Conservation (phyloP, 1,139 yeast genomes). For the Schizosaccharomyces versatilis region DNA sequence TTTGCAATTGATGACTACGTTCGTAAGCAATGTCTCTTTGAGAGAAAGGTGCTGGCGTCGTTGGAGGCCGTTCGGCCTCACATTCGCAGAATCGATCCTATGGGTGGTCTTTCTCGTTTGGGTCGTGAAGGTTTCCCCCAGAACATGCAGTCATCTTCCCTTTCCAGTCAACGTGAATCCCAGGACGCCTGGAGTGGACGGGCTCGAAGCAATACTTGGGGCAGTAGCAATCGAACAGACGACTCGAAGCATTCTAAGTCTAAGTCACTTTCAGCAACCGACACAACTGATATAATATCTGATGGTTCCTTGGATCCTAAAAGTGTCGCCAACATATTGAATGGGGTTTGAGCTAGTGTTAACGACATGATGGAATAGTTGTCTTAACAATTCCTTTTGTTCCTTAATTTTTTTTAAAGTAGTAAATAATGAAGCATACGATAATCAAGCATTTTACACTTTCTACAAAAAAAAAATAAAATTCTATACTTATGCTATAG, state of each 20-base stretch:
- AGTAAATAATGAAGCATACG: neutral
- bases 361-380: neutral
- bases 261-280: no score
- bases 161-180: neutral
- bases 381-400: neutral
- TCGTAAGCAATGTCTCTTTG: slow-evolving; percentile 59
- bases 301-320: neutral
- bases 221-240: no score
- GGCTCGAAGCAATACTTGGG: no score
- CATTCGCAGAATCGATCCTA: slow-evolving; percentile 51
- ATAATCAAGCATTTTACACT: neutral
- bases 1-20: slow-evolving; percentile 37
- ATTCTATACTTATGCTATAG: neutral
- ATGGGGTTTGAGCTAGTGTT: neutral
- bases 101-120: slow-evolving; percentile 63
- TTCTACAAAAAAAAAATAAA: neutral
- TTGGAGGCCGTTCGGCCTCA: slow-evolving; percentile 57
- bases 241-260: no score
- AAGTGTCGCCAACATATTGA: neutral
- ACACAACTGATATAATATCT: no score
- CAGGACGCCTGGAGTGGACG: slow-evolving; percentile 1
- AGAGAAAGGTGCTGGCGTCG: slow-evolving; percentile 53
- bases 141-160: neutral
- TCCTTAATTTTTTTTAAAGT: neutral
- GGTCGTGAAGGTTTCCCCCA: slow-evolving; percentile 41